Percentiles rank a stretch among this genome's conserved stretches.
phyloP scores from a whole-genome alignment of 257 asterid genomes.

The Solanum peruvianum region DNA sequence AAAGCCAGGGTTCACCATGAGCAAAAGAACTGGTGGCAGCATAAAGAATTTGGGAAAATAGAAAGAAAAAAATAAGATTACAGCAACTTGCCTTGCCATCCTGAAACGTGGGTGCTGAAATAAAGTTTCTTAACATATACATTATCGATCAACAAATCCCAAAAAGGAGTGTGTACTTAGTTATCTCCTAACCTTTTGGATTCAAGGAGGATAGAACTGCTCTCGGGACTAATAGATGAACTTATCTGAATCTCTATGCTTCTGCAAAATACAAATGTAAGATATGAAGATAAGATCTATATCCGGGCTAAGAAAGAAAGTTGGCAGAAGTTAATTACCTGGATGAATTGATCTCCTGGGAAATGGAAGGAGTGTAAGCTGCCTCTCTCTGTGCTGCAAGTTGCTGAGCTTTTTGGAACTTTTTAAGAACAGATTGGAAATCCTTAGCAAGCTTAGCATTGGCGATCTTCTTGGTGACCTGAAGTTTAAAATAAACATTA shows the following conservation, averaged over 20 bases:
- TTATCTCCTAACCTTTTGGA: conserved; percentile 48
- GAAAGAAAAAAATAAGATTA: not conserved
- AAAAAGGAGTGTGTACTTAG: not conserved
- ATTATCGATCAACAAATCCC: not conserved
- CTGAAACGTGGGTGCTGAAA: not conserved
- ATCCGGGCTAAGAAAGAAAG: not conserved
- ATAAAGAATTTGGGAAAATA: not conserved
- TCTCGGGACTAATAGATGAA: conserved; percentile 22
- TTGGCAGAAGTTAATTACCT: conserved; percentile 44
- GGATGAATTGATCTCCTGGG: conserved; percentile 32
- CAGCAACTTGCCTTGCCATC: not conserved
- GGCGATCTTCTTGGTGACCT: conserved; percentile 80
- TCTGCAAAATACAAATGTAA: not conserved
- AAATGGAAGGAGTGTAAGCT: conserved; percentile 54
- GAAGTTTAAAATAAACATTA: conserved; percentile 2
- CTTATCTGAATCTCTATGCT: not conserved
- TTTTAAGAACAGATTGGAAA: conserved; percentile 79
- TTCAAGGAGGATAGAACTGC: conserved; percentile 49
- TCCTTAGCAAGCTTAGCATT: conserved; percentile 95
- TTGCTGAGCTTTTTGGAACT: conserved; percentile 54
- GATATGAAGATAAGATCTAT: not conserved
- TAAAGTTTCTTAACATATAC: not conserved
- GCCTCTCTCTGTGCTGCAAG: conserved; percentile 40
- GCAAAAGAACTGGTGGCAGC: not conserved
- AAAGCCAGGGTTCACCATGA: not conserved